phyloP scores from a whole-genome alignment of 2,329 filamentous ascomycete genomes.

The Fusarium poae region DNA sequence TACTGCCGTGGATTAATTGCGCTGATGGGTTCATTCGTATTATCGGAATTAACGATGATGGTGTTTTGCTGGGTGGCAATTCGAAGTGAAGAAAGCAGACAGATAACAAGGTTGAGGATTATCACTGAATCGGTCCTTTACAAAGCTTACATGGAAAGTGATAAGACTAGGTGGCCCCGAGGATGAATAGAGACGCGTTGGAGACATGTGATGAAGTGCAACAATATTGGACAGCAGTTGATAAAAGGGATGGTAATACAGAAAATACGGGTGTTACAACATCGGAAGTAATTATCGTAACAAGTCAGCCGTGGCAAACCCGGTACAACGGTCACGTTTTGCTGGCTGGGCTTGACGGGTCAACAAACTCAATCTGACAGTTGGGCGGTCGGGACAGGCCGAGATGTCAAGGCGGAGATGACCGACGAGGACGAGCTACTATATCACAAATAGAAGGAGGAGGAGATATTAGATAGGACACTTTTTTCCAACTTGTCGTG shows the following conservation, averaged over 20 bases:
- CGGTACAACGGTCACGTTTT: slow-evolving; percentile 6
- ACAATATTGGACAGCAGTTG: background rate
- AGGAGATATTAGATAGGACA: slow-evolving; percentile 19
- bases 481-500: slow-evolving; percentile 6
- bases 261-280: background rate
- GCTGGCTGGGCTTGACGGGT: background rate
- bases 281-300: background rate
- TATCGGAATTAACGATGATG: background rate
- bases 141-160: slow-evolving; percentile 4
- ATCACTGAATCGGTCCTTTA: background rate
- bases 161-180: background rate
- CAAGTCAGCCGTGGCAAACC: background rate
- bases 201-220: background rate
- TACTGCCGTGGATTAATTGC: too few species aligned
- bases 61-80: background rate
- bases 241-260: background rate
- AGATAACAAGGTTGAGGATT: background rate
- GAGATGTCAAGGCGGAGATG: slow-evolving; percentile 31
- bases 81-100: background rate
- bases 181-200: background rate
- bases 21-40: background rate
- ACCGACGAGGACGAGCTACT: slow-evolving; percentile 16
- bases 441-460: slow-evolving; percentile 33
- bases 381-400: slow-evolving; percentile 23
- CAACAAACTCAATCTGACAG: slow-evolving; percentile 3